Percentiles rank a stretch among this genome's conserved stretches.
Conservation (phyloP, 2,329 filamentous ascomycete genomes). For the Bisporella sp. region DNA sequence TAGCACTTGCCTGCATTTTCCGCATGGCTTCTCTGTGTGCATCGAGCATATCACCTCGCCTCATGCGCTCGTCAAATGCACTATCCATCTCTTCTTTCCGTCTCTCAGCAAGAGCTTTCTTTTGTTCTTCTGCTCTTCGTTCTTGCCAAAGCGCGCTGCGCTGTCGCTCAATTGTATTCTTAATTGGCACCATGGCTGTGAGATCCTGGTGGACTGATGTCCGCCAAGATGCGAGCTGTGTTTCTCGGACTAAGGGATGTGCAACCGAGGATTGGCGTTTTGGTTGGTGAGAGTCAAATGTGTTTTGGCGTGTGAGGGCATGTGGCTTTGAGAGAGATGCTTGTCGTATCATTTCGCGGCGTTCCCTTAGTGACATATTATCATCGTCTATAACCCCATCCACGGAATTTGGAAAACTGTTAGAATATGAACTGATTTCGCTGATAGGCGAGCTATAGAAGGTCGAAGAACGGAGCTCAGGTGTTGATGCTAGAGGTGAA, state of each 20-base stretch:
- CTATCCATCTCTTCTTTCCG: slow-evolving; percentile 53
- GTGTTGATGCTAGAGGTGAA: slow-evolving; percentile 12
- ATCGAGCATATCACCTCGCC: slow-evolving; percentile 65
- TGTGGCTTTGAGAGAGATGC: slow-evolving; percentile 18
- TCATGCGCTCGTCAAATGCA: slow-evolving; percentile 68
- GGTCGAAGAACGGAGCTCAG: slow-evolving; percentile 13
- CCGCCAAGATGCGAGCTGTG: slow-evolving; percentile 60
- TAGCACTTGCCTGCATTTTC: slow-evolving; percentile 55
- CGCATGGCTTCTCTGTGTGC: slow-evolving; percentile 74
- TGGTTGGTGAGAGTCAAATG: slow-evolving; percentile 50
- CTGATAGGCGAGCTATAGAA: too few species aligned
- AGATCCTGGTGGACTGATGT: slow-evolving; percentile 58
- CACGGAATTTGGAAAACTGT: too few species aligned
- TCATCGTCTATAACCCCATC: slow-evolving; percentile 17
- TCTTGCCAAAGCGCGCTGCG: slow-evolving; percentile 52
- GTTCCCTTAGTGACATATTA: slow-evolving; percentile 1
- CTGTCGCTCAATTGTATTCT: slow-evolving; percentile 43
- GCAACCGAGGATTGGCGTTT: slow-evolving; percentile 38
- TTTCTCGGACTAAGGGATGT: slow-evolving; percentile 41
- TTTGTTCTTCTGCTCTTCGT: slow-evolving; percentile 46
- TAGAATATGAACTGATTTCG: too few species aligned
- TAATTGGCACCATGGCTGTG: slow-evolving; percentile 28
- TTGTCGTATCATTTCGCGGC: slow-evolving; percentile 10
- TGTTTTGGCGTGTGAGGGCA: slow-evolving; percentile 9
- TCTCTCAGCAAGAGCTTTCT: slow-evolving; percentile 47